Evolutionary conservation across 2,329 filamentous ascomycete genomes (phyloP), one percentile per base, ranked within the genome.

Genomic region (Tympanopsis confertula): DNA sequence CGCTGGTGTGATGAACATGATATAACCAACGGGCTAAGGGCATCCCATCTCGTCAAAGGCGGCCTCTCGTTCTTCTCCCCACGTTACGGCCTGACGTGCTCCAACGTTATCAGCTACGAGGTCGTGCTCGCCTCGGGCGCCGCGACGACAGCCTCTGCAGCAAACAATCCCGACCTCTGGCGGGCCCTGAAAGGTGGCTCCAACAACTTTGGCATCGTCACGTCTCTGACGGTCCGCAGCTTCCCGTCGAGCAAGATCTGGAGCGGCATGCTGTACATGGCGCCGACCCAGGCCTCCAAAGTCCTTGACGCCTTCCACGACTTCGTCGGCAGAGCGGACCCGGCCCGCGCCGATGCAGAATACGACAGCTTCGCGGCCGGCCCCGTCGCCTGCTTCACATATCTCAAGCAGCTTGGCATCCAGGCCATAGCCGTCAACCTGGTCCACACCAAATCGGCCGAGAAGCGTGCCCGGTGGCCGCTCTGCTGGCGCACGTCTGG

Each of bases 161-260:
- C 47, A 1, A 48, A 54, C 5, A 54, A 75, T 41, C 41, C 59
- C 0, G 70, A 75, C 39, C 56, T 78, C 5, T 75, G 59, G 51
- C 58, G 57, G 43, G 69, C 66, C 1, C 59, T 77, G 4, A 66
- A 67, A 39, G 74, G 72, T 7, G 72, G 74, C 13, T 65, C 66
- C n/a, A 71, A 65, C 51, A 74, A 71, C 47, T 74, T 68, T 42
- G 71, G 69, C 33, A 59, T 71, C 42, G 62, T 69, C 4, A 66
- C 66, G 10, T 55, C 55, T 4, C 68, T 66, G 45, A 48, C 61
- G 5, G 48, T 72, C 13, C 52, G 62, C 43, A 62, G 62, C 0
- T 59, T 62, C 45, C 51, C 47, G 44, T 47, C 46, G 38, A 40
- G 3, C 57, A 48, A 50, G 10, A 18, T 33, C 12, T 33, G 30